Percentiles rank a stretch among this genome's conserved stretches.
phyloP scores from a whole-genome alignment of 768 basidiomycete genomes.

The Termitomyces sp. region DNA sequence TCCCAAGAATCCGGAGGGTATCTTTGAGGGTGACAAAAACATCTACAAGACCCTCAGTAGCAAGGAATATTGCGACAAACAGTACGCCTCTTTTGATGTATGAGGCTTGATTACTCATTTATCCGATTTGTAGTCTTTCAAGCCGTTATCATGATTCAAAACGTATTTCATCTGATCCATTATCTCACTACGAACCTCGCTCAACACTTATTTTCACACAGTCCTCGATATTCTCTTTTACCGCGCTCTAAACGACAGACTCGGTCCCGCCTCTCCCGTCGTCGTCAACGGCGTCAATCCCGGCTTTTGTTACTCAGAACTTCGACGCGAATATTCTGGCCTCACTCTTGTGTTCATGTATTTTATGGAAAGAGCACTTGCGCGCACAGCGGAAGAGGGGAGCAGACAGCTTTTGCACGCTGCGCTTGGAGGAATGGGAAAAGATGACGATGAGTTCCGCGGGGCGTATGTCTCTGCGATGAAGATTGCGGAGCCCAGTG shows the following conservation, averaged over 20 bases:
- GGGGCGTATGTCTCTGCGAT: constrained; percentile 5
- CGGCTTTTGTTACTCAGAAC: constrained; percentile 31
- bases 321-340: constrained; percentile 20
- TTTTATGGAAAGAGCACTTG: constrained; percentile 25
- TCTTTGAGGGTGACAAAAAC: constrained; percentile 13
- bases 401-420: constrained; percentile 8
- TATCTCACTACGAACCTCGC: not conserved
- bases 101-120: not conserved
- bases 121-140: not conserved
- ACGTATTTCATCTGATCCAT: not conserved
- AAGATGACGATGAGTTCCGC: constrained; percentile 4
- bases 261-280: constrained; percentile 17
- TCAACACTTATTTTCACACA: not conserved
- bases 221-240: constrained; percentile 34
- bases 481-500: constrained; percentile 4
- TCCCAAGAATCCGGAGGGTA: constrained; percentile 4
- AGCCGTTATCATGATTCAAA: not conserved
- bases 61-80: constrained; percentile 13
- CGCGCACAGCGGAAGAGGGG: constrained; percentile 14
- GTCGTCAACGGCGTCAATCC: constrained; percentile 32
- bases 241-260: constrained; percentile 25
- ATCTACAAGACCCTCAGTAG: constrained; percentile 19
- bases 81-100: not conserved
- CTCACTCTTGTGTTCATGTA: constrained; percentile 9
- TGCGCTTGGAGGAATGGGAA: constrained; percentile 3